Base-by-base conservation (phyloP, 208 protist genomes). In the Trichomonas gallinae region DNA sequence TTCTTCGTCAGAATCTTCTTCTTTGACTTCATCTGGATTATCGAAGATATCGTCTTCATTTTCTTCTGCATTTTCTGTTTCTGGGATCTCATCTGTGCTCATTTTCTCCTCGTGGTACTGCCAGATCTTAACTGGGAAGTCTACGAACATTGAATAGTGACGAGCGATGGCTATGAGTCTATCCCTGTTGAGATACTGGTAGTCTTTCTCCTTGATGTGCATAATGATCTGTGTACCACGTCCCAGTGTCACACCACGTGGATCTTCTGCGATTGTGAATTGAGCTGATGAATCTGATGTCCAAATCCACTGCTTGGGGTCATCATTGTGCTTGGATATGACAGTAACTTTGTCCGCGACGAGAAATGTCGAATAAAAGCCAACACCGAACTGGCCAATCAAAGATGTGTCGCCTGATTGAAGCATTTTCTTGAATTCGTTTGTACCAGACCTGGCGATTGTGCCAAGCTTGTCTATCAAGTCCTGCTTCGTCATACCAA, bases 311-410 rank as follows among this genome's bases (percentile, higher is more conserved):
- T 97, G 97, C 26, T 81, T 44, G 38, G 49, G 34, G 58, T 97
- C 96, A 44, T 97, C 58, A 40, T 88, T 88, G 40, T 83, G 26
- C 93, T 99, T 99, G 98, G 98, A 97, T 96, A 98, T 97, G 26
- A 99, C 99, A 10, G 97, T 98, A 88, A 99, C 99, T 38, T 97
- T 97, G 91, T 99, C 99, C 26, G 99, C 99, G 63, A 99, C 99
- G 36, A 99, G 98, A 97, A 99, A 99, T n/a, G 99, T 98, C 42
- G 99, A 99, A 98, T 99, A 99, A 97, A 99, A 99, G 97, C 99
- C 99, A 45, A 99, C 99, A 98, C 99, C 99, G 97, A 99, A 99
- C 98, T 99, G 99, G 72, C 99, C 99, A 98, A 99, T 99, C 34
- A 99, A 97, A 97, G 98, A 99, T n/a, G 46, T 36, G 42, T 98